These are phyloP conservation scores for Lactifluus subvellereus DNA, from an alignment of 768 basidiomycete genomes.

Conservation along the genomic window DNA sequence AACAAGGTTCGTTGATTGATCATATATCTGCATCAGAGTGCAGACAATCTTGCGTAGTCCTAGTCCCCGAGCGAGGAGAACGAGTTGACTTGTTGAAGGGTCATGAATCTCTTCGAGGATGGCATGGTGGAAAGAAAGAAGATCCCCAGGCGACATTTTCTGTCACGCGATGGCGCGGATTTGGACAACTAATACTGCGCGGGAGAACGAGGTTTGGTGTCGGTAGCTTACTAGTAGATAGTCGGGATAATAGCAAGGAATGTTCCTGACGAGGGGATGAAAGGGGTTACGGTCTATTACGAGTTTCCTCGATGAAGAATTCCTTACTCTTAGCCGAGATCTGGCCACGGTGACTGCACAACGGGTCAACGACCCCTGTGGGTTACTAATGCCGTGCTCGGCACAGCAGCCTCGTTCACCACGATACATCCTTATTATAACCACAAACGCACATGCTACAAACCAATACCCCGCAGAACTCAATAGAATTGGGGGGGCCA, in stretches of 20 bases:
- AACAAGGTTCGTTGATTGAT: constrained; percentile 76
- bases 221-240: background rate
- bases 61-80: constrained; percentile 84
- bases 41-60: constrained; percentile 81
- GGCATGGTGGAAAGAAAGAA: constrained; percentile 61
- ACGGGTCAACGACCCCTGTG: too few species aligned
- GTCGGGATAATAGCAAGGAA: background rate
- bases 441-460: too few species aligned
- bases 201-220: background rate
- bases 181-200: background rate
- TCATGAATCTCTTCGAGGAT: constrained; percentile 68
- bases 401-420: too few species aligned
- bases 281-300: background rate
- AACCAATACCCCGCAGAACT: too few species aligned
- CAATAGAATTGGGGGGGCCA: too few species aligned
- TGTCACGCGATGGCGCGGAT: background rate
- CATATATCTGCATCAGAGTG: constrained; percentile 88
- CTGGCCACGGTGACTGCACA: background rate
- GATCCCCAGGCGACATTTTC: constrained; percentile 20
- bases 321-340: background rate
- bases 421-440: too few species aligned
- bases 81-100: constrained; percentile 63
- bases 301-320: background rate
- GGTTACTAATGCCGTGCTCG: too few species aligned
- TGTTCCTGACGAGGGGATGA: background rate